These are phyloP conservation scores for Isochrysis galbana DNA, from an alignment of 78 protist genomes.

Conservation along the genomic window DNA sequence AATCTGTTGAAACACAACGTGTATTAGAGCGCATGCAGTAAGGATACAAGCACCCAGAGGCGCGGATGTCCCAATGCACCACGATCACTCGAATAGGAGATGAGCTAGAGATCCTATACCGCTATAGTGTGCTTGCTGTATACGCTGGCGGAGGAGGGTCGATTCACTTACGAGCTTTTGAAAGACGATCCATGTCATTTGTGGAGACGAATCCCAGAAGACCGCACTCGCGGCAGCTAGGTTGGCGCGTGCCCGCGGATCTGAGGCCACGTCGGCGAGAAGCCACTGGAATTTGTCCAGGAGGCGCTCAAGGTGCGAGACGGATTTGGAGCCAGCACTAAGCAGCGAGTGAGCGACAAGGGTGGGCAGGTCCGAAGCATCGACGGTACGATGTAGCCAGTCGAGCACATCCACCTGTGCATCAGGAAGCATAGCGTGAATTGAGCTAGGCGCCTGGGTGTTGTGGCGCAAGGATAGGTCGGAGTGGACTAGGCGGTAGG, in stretches of 20 bases:
- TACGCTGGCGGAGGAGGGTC: not conserved
- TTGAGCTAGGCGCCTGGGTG: too few relatives aligned
- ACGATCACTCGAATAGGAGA: too few relatives aligned
- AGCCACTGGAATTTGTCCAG: not conserved
- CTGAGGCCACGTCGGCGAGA: not conserved
- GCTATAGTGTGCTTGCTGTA: too few relatives aligned
- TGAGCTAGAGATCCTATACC: too few relatives aligned
- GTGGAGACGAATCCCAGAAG: not conserved
- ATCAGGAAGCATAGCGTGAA: too few relatives aligned
- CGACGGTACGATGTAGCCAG: not conserved
- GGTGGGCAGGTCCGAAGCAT: not conserved
- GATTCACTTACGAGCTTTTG: not conserved
- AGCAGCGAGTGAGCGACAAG: not conserved
- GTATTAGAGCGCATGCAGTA: too few relatives aligned
- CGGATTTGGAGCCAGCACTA: not conserved
- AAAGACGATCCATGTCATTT: not conserved
- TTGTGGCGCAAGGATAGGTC: too few relatives aligned
- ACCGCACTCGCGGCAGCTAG: not conserved
- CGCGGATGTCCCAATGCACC: too few relatives aligned
- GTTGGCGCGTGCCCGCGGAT: not conserved
- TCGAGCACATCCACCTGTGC: not conserved
- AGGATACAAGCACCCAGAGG: too few relatives aligned
- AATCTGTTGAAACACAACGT: too few relatives aligned
- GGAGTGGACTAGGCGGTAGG: too few relatives aligned
- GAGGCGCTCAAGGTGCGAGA: not conserved